phyloP scores from a whole-genome alignment of 441 rosid genomes.

The Pelargonium citronellum region DNA sequence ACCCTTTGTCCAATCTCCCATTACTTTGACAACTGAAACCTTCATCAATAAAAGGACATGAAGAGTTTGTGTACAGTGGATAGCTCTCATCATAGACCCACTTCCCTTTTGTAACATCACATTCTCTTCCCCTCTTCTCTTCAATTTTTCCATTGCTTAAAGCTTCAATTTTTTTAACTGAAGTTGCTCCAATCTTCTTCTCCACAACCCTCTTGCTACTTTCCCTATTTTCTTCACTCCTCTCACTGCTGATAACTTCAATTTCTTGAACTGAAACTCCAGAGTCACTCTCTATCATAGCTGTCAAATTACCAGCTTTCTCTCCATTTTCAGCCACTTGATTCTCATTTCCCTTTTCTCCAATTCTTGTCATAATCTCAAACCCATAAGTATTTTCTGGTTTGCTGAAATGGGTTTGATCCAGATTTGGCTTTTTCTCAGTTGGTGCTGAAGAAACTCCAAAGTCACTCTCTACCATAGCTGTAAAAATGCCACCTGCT shows the following conservation, averaged over 20 bases:
- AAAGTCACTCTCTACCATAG: conserved; percentile 18
- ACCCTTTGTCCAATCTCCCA: conserved; percentile 59
- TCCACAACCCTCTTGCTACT: conserved; percentile 20
- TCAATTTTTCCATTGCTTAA: conserved; percentile 20
- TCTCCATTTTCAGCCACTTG: conserved; percentile 22
- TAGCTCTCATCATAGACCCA: conserved; percentile 74
- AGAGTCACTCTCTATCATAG: conserved; percentile 18
- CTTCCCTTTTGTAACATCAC: conserved; percentile 63
- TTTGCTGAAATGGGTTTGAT: conserved; percentile 25
- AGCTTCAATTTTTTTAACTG: conserved; percentile 15
- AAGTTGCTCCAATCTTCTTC: conserved; percentile 21
- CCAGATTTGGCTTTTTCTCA: conserved; percentile 28
- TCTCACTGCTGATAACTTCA: conserved; percentile 20
- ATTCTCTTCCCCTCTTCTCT: conserved; percentile 27
- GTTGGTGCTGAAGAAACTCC: conserved; percentile 26
- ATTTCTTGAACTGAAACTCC: conserved; percentile 22
- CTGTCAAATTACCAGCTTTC: conserved; percentile 18
- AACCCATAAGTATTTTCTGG: conserved; percentile 41
- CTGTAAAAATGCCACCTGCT: conserved; percentile 18
- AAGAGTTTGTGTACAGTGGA: conserved; percentile 52
- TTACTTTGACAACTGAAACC: conserved; percentile 74
- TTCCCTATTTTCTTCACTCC: conserved; percentile 22
- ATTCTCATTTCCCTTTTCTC: conserved; percentile 23
- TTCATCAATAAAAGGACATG: conserved; percentile 84
- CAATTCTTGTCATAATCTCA: conserved; percentile 20